Base-by-base conservation (phyloP, 2,329 filamentous ascomycete species). In the Aotearoamyces nothofagi region DNA sequence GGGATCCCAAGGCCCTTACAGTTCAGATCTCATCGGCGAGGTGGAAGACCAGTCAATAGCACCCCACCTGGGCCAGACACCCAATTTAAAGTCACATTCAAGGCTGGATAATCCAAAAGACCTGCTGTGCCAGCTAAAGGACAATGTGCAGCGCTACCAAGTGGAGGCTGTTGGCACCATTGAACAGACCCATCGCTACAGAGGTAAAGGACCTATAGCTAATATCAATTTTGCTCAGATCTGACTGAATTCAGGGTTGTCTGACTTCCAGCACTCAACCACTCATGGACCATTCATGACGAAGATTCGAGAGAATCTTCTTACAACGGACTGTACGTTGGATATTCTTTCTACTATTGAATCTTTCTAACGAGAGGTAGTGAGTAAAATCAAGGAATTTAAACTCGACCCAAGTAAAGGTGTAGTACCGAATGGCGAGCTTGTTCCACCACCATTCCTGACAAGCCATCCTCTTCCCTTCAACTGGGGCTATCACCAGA, bases 201-300 rank as follows among this genome's bases (percentile, higher is more conserved):
- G 87, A 48, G 75, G 75, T 65, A 50, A n/a, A n/a, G n/a, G n/a
- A n/a, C n/a, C n/a, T n/a, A n/a, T n/a, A n/a, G n/a, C n/a, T n/a
- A n/a, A n/a, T n/a, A n/a, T n/a, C n/a, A n/a, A n/a, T n/a, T n/a
- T n/a, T n/a, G n/a, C n/a, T n/a, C n/a, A n/a, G n/a, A n/a, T n/a
- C n/a, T n/a, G n/a, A n/a, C n/a, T n/a, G n/a, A n/a, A 17, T 30
- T n/a, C 15, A 70, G 69, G 67, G 17, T 63, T 92, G 39, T 77
- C 83, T 6, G 87, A 96, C 52, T 92, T 92, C 45, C 82, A 92
- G 44, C 87, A 77, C 53, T 72, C 80, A 13, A 73, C 78, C 28
- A 63, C 63, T 9, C 63, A 67, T 19, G 77, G 76, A 25, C 57
- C 66, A 0, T 81, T 92, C 49, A 71, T 84, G 43, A 63, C 64